Base-by-base conservation (phyloP, 495 filamentous ascomycete genomes). In the Penicillium manginii region DNA sequence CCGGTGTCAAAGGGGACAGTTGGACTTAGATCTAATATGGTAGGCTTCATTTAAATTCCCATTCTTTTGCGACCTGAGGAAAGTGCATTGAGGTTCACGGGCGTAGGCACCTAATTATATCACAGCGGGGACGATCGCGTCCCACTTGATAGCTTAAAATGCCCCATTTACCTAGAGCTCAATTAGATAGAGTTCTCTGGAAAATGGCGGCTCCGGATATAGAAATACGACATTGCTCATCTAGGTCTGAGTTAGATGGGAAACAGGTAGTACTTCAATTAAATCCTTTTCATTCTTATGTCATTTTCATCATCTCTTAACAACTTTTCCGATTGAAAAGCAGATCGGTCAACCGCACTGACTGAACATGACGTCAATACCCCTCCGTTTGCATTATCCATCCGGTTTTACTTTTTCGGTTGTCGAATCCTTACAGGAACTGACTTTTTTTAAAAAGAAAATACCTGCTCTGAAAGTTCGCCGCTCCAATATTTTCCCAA, bases 281-380 rank as follows among this genome's bases (percentile, higher is more conserved):
- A 29, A 29, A 29, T 29, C 26, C 26, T 29, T 8, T 29, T 29
- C 26, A 29, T 4, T 42, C 39, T 43, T 18, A 43, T 18, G 21
- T 47, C 45, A 47, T 47, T 47, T 15, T 19, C 8, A 43, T 17
- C 1, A 43, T 17, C 8, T n/a, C n/a, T n/a, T 43, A 4, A n/a
- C 2, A 43, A 19, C n/a, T n/a, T 43, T 43, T 12, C 19, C 17
- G 1, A 17, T 18, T 23, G 21, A 19, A 3, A 23, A 12, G 21
- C 26, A 47, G 45, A 47, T 21, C 45, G 45, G 45, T 47, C 45
- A 47, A 47, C 45, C 45, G 21, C 45, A 26, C 45, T 26, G 19
- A 47, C 45, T 47, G 45, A 6, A 47, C 45, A 47, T 47, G 45
- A 47, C 45, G 45, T 47, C 45, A 47, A 47, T 26, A 47, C 45